phyloP scores from a whole-genome alignment of 495 filamentous ascomycete species.

The Penicillium daleae region DNA sequence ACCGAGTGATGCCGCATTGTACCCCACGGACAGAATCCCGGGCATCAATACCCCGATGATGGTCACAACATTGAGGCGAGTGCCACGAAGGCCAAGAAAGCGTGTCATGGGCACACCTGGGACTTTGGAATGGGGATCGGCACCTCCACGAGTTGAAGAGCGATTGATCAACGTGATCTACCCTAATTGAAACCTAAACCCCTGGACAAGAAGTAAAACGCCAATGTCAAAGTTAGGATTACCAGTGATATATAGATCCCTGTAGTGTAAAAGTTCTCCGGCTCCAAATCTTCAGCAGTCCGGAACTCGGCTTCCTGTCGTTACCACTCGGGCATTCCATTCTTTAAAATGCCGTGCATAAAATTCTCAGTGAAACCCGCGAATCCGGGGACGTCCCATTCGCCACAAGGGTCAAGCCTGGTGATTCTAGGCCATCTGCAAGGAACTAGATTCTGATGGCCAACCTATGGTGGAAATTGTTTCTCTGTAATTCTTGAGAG shows the following conservation, averaged over 20 bases:
- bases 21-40: constrained; percentile 28
- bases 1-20: constrained; percentile 29
- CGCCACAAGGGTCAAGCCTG: constrained; percentile 4
- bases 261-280: not conserved
- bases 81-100: constrained; percentile 35
- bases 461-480: not conserved
- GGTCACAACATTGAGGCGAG: constrained; percentile 29
- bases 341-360: constrained; percentile 12
- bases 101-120: constrained; percentile 17
- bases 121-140: constrained; percentile 9
- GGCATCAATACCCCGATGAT: constrained; percentile 36
- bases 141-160: constrained; percentile 14
- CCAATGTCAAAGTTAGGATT: not conserved
- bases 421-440: constrained; percentile 7
- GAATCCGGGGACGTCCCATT: constrained; percentile 10
- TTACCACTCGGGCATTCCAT: constrained; percentile 18
- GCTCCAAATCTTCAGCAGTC: not conserved
- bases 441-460: not conserved
- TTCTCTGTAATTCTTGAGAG: not conserved
- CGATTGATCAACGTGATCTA: constrained; percentile 23
- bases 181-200: constrained; percentile 16
- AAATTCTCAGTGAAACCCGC: constrained; percentile 9
- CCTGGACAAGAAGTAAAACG: constrained; percentile 1
- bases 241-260: not conserved
- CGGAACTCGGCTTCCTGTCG: constrained; percentile 1